Evolutionary conservation across 225 moss, liverwort and hornwort genomes (phyloP), one percentile per base, ranked within the genome.

Genomic region (Neckera pumila): DNA sequence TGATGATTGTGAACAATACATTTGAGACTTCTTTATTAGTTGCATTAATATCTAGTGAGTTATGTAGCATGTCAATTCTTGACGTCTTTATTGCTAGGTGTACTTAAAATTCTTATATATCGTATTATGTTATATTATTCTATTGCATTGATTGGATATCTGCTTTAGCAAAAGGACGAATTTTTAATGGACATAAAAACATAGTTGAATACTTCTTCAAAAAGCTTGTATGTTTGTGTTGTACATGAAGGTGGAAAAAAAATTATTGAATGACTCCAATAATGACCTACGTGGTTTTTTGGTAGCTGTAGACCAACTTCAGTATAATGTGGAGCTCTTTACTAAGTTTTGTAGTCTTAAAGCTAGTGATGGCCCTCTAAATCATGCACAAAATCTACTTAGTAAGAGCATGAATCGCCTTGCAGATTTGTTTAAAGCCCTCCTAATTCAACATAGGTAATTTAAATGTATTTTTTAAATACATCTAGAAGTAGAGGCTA

Each of bases 201-300:
- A 62, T 64, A 14, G 51, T 67, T 47, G 80, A 87, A 61, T 67
- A 18, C 30, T 34, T 76, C 81, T 33, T 87, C 30, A 78, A 86
- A 59, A 19, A 76, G 7, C 26, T 87, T 56, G 63, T 56, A 49
- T 72, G 18, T 62, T 77, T 49, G 67, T 74, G 30, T 77, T 88
- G 28, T 89, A 63, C 59, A 26, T 91, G 85, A 92, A 97, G 96
- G 94, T 98, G 91, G 97, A 96, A 90, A 91, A 87, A 93, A 94
- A 86, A 3, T 91, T 98, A 67, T 91, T 92, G 64, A 94, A 84
- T 80, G 96, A 94, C 64, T 96, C 94, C 62, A 90, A 94, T 73
- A 94, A 93, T 43, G 93, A 97, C 83, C 89, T 95, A 47, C 76
- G 59, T 2, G 0, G 0, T 23, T 22, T 54, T 76, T 54, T 54